Percentiles rank a stretch among this genome's conserved stretches.
Evolutionary conservation across 2,329 filamentous ascomycete species (phyloP).

Genomic region (Epichloe festucae): DNA sequence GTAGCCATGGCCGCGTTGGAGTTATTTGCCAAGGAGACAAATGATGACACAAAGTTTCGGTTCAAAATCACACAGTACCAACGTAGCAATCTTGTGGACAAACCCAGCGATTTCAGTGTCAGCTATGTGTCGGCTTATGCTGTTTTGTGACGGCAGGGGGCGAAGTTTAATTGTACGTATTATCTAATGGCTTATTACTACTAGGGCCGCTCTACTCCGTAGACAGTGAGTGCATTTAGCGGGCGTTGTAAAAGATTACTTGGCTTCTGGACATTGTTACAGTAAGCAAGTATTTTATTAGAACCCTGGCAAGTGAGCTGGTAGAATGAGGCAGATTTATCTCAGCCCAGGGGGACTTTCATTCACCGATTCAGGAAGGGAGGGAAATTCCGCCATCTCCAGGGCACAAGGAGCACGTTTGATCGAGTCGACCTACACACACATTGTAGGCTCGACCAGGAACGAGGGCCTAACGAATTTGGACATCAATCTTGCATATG

Average conservation of each 20-base stretch:
- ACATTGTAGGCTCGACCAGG: not conserved
- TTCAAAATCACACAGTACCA: conserved; percentile 83
- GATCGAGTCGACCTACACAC: not conserved
- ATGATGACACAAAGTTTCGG: conserved; percentile 30
- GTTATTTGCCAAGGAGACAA: conserved; percentile 31
- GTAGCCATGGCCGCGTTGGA: conserved; percentile 84
- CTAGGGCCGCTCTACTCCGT: too few species aligned
- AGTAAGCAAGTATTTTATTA: too few species aligned
- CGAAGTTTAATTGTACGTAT: not conserved
- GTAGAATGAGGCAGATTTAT: too few species aligned
- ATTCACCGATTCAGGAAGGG: not conserved
- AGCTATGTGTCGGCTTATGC: conserved; percentile 94
- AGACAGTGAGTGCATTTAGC: too few species aligned
- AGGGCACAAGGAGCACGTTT: not conserved
- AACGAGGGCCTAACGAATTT: not conserved
- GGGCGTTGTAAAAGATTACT: too few species aligned
- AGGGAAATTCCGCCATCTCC: not conserved
- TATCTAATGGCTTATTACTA: too few species aligned
- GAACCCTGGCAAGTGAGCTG: too few species aligned
- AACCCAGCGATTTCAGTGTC: conserved; percentile 66
- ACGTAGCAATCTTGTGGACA: conserved; percentile 62
- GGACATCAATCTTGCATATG: conserved; percentile 2
- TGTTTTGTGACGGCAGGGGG: conserved; percentile 36
- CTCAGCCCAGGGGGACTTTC: not conserved
- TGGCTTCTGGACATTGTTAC: too few species aligned